A percentile compares a stretch with the other conserved stretches of the same genome.
Evolutionary conservation across 2,329 filamentous ascomycete species (phyloP).

Genomic region (Hymenoscyphus repandus): DNA sequence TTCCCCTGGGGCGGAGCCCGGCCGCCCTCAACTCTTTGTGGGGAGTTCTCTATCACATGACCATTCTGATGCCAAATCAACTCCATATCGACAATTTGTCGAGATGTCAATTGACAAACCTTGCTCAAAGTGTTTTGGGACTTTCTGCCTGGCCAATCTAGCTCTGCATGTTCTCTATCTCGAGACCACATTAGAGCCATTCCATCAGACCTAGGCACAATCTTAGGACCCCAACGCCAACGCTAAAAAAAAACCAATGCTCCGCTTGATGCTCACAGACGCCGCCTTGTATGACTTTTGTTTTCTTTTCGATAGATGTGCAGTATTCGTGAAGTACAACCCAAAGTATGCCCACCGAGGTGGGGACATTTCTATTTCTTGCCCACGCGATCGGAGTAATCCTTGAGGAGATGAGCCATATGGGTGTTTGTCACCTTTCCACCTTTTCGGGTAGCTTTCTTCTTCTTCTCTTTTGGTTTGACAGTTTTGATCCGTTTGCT

Average conservation of each 20-base stretch:
- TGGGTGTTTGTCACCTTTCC: constrained; percentile 33
- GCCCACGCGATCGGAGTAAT: constrained; percentile 11
- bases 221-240: constrained; percentile 7
- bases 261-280: not conserved
- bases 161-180: not conserved
- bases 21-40: not conserved
- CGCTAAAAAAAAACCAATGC: constrained; percentile 5
- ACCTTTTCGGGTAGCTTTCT: constrained; percentile 30
- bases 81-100: no score
- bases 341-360: not conserved
- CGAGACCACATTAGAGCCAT: not conserved
- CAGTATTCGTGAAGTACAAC: not conserved
- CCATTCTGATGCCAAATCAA: no score
- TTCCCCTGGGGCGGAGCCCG: not conserved
- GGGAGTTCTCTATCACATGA: not conserved
- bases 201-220: not conserved
- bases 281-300: not conserved
- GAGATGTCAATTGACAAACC: no score
- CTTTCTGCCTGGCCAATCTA: not conserved
- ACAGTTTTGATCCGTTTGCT: constrained; percentile 32
- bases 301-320: no score
- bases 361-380: not conserved
- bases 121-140: no score
- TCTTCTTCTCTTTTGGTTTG: constrained; percentile 34
- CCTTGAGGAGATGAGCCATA: constrained; percentile 30